phyloP scores from a whole-genome alignment of 2,329 filamentous ascomycete genomes.

The Immersiporthe knoxdaviesiana region DNA sequence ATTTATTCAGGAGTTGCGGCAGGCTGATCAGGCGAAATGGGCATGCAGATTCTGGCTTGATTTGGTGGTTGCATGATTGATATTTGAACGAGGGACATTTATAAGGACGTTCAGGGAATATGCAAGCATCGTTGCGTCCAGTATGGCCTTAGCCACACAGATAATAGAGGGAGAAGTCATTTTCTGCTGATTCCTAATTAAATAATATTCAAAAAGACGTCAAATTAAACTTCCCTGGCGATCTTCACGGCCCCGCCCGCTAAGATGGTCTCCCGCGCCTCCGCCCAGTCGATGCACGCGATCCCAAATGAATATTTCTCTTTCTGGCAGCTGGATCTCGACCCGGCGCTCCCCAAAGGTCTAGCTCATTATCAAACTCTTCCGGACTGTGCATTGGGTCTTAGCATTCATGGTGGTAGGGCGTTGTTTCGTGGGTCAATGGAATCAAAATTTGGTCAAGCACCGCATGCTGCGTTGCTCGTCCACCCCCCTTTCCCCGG shows the following conservation, averaged over 20 bases:
- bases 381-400: background rate
- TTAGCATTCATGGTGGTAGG: background rate
- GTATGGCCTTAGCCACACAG: background rate
- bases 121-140: background rate
- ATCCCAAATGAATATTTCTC: background rate
- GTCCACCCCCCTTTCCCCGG: too few relatives aligned
- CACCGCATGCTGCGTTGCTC: background rate
- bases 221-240: background rate
- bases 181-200: background rate
- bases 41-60: too few relatives aligned
- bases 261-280: background rate
- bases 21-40: too few relatives aligned
- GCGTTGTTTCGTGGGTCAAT: too few relatives aligned
- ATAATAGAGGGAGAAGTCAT: background rate
- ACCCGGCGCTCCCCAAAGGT: background rate
- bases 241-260: slow-evolving; percentile 4
- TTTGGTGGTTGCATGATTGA: too few relatives aligned
- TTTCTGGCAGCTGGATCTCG: slow-evolving; percentile 10
- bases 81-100: too few relatives aligned
- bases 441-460: background rate
- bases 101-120: too few relatives aligned
- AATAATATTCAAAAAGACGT: background rate
- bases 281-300: background rate
- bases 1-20: too few relatives aligned
- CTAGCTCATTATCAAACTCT: background rate